These are phyloP conservation scores for Sphenostylis stenocarpa DNA, from an alignment of 306 rosid genomes.

Conservation along the genomic window DNA sequence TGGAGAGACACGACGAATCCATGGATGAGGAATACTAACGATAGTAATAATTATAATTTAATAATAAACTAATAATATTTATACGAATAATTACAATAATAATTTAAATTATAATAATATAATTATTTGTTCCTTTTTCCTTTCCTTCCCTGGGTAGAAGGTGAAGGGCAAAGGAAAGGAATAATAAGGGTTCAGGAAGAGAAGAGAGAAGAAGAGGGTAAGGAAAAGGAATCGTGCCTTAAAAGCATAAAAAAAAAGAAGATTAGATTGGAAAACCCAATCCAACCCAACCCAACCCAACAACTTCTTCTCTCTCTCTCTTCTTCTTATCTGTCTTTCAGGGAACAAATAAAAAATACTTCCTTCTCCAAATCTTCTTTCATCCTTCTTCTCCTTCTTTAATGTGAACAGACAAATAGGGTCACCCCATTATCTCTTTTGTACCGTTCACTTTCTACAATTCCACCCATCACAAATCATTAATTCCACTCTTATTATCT, in stretches of 20 bases:
- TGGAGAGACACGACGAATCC: constrained; percentile 55
- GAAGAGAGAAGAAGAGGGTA: constrained; percentile 29
- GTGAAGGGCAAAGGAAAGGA: constrained; percentile 31
- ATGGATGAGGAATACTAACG: neutral
- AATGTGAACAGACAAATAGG: constrained; percentile 20
- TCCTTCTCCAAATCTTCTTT: constrained; percentile 1
- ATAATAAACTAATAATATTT: neutral
- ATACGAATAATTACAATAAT: neutral
- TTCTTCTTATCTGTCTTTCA: neutral
- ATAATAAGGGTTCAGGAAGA: constrained; percentile 34
- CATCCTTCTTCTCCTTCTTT: neutral
- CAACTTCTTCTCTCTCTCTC: neutral
- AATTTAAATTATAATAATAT: neutral
- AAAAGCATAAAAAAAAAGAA: constrained; percentile 25
- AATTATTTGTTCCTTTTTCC: constrained; percentile 1
- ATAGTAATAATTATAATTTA: neutral
- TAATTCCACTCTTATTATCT: neutral
- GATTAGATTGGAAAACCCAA: too few relatives aligned
- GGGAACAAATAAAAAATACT: neutral
- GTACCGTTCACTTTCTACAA: constrained; percentile 30
- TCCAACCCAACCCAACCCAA: neutral
- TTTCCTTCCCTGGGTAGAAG: constrained; percentile 11
- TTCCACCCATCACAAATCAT: constrained; percentile 10
- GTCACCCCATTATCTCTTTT: constrained; percentile 30
- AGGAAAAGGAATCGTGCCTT: constrained; percentile 41